These are phyloP conservation scores for Calocera viscosa DNA, from an alignment of 768 basidiomycete genomes.

Conservation along the genomic window DNA sequence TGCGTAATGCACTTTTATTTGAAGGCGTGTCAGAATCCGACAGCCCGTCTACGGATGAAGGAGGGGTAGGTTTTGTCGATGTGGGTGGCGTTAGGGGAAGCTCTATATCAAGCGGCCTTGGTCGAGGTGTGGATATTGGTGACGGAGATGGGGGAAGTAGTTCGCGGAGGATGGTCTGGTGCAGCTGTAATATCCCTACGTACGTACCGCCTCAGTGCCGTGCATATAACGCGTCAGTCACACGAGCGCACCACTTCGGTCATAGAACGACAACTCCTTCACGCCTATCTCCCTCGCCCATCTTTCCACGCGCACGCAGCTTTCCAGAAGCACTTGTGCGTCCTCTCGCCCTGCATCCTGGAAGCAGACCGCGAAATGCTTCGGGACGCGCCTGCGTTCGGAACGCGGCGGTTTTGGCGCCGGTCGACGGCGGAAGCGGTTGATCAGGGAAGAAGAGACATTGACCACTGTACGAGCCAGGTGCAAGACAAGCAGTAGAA, in stretches of 20 bases:
- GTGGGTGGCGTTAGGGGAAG: not conserved
- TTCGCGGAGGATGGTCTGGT: not conserved
- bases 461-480: not conserved
- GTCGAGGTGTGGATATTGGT: not conserved
- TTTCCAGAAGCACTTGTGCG: not conserved
- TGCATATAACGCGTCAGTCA: not conserved
- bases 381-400: not conserved
- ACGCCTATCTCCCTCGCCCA: slow-evolving; percentile 1
- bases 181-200: not conserved
- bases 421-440: not conserved
- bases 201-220: not conserved
- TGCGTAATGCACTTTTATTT: not conserved
- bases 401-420: not conserved
- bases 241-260: not conserved
- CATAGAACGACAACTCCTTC: not conserved
- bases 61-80: not conserved
- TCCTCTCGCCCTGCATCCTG: not conserved
- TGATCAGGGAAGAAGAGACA: not conserved
- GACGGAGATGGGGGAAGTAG: not conserved
- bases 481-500: not conserved
- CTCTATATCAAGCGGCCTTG: not conserved
- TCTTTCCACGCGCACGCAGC: not conserved
- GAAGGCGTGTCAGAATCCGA: not conserved
- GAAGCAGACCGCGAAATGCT: not conserved
- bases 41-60: not conserved